These are phyloP conservation scores for Lachancea mirantina DNA, from an alignment of 805 yeast genomes.

Conservation along the genomic window DNA sequence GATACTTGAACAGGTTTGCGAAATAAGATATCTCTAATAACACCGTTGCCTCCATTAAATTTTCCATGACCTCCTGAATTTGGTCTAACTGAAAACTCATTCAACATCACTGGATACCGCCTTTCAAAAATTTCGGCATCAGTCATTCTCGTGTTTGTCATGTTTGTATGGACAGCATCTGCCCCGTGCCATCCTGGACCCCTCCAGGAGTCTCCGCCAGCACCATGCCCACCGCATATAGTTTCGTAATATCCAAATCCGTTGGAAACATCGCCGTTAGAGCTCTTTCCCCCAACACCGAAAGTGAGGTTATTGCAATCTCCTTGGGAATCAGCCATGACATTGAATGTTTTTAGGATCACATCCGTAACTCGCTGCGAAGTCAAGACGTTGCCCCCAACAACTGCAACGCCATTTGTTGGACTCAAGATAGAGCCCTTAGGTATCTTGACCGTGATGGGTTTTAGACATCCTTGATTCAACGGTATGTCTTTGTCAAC, in stretches of 20 bases:
- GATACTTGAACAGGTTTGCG: conserved; percentile 65
- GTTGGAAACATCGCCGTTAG: conserved; percentile 36
- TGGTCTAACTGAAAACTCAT: conserved; percentile 59
- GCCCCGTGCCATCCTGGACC: conserved; percentile 81
- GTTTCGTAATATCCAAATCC: conserved; percentile 93
- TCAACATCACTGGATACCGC: conserved; percentile 75
- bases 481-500: conserved; percentile 85
- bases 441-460: conserved; percentile 63
- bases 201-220: conserved; percentile 42
- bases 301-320: conserved; percentile 92
- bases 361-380: conserved; percentile 91
- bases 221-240: conserved; percentile 94
- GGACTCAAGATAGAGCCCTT: conserved; percentile 63
- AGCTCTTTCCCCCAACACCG: conserved; percentile 64
- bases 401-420: conserved; percentile 81
- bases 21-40: conserved; percentile 77
- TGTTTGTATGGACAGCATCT: conserved; percentile 86
- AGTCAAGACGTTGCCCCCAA: conserved; percentile 91
- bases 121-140: conserved; percentile 86
- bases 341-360: conserved; percentile 74
- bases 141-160: conserved; percentile 90
- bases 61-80: conserved; percentile 79
- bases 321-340: conserved; percentile 94
- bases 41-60: conserved; percentile 79
- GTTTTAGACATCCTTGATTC: conserved; percentile 86